Conservation (phyloP, 768 basidiomycete genomes). For the Kwoniella sp. region DNA sequence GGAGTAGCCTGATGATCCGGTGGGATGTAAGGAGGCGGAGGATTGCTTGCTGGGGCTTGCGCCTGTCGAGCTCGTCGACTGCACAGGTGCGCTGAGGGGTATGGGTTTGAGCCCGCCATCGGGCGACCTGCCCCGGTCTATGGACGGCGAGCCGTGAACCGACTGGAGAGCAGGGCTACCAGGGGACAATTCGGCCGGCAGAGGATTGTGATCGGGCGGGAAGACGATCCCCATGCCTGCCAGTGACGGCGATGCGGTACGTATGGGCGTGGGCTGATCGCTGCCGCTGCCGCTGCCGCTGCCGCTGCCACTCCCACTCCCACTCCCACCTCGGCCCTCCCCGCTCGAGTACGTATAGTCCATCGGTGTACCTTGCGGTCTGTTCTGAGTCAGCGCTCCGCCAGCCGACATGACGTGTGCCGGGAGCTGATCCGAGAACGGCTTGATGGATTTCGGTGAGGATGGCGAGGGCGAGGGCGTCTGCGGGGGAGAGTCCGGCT, state of each 20-base stretch:
- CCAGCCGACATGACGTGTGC: too few relatives aligned
- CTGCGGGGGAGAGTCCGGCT: conserved; percentile 14
- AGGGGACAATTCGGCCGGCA: conserved; percentile 8
- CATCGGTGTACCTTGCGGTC: conserved; percentile 11
- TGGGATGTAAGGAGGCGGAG: conserved; percentile 4
- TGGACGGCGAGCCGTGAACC: not conserved
- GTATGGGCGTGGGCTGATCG: not conserved
- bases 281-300: not conserved
- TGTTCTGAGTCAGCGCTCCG: too few relatives aligned
- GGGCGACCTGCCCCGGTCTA: not conserved
- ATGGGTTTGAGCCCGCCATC: not conserved
- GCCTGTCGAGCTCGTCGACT: not conserved
- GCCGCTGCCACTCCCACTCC: not conserved
- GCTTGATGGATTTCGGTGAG: too few relatives aligned
- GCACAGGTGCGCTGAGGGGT: not conserved
- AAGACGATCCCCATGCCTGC: conserved; percentile 16
- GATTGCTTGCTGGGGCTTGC: not conserved
- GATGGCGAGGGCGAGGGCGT: conserved; percentile 15
- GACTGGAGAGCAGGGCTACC: too few relatives aligned
- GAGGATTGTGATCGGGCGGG: conserved; percentile 11
- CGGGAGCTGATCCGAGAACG: too few relatives aligned
- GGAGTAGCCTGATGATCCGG: not conserved
- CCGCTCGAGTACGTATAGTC: conserved; percentile 6
- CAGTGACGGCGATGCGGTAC: not conserved
- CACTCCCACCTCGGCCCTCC: not conserved